phyloP scores from a whole-genome alignment of 2,329 filamentous ascomycete genomes.

The Ustulina deusta region DNA sequence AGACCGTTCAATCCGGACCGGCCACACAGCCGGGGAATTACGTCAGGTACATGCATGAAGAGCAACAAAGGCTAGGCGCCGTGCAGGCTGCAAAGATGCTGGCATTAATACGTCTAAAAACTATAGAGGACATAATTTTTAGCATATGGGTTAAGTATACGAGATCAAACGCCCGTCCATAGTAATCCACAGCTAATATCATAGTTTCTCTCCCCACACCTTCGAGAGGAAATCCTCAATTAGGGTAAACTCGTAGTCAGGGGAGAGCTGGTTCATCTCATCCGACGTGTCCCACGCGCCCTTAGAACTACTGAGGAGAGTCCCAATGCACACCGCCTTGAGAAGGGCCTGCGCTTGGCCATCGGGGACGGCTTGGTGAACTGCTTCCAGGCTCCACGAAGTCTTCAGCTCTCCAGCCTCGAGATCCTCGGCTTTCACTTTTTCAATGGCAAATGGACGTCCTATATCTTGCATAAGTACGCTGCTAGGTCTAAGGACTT shows the following conservation, averaged over 20 bases:
- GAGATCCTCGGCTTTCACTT: constrained; percentile 61
- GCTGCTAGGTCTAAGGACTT: neutral
- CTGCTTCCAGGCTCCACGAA: constrained; percentile 55
- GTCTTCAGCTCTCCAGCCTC: constrained; percentile 56
- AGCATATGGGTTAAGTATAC: neutral
- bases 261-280: constrained; percentile 37
- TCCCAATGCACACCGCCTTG: constrained; percentile 56
- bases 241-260: constrained; percentile 30
- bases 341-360: constrained; percentile 53
- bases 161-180: neutral
- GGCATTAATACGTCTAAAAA: neutral
- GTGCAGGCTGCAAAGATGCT: neutral
- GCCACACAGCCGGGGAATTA: neutral
- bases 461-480: constrained; percentile 42
- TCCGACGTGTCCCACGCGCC: constrained; percentile 49
- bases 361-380: constrained; percentile 50
- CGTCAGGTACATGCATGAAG: neutral
- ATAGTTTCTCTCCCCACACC: constrained; percentile 53
- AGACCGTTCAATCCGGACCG: neutral
- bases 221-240: constrained; percentile 33
- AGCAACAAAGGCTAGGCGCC: neutral
- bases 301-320: constrained; percentile 55
- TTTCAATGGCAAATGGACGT: constrained; percentile 56
- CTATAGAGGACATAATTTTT: neutral
- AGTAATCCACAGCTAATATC: constrained; percentile 13